phyloP scores from a whole-genome alignment of 164 flowering plant genomes.

The Protea cynaroides region DNA sequence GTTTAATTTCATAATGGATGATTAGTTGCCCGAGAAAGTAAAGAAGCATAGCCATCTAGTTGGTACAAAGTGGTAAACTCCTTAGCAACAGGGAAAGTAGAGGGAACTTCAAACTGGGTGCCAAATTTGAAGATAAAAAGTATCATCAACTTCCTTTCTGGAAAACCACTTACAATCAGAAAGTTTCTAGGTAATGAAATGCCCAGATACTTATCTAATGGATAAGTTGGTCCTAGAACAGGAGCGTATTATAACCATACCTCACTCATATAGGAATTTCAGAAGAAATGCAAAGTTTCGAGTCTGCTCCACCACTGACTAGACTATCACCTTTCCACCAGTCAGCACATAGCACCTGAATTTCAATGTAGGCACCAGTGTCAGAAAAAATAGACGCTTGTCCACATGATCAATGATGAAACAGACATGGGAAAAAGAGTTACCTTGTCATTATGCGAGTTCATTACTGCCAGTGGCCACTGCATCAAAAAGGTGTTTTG shows the following conservation, averaged over 20 bases:
- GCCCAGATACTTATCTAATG: too few species aligned
- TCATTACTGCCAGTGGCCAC: conserved; percentile 80
- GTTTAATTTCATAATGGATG: too few species aligned
- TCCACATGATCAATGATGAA: neutral
- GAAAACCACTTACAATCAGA: too few species aligned
- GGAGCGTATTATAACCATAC: conserved; percentile 4
- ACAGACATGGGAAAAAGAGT: neutral
- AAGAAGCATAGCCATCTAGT: too few species aligned
- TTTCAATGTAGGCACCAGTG: conserved; percentile 3
- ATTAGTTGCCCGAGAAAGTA: too few species aligned
- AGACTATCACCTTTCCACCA: conserved; percentile 93
- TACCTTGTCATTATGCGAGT: conserved; percentile 87
- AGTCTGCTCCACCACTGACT: conserved; percentile 85
- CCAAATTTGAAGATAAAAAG: too few species aligned
- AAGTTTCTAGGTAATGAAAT: too few species aligned
- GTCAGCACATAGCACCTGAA: conserved; percentile 83
- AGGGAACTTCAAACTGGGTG: too few species aligned
- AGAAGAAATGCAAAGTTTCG: conserved; percentile 73
- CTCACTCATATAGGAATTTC: conserved; percentile 42
- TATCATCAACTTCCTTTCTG: too few species aligned
- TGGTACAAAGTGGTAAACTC: too few species aligned
- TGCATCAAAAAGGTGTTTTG: conserved; percentile 31
- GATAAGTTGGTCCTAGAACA: too few species aligned
- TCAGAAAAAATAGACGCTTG: neutral
- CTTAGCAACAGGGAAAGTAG: too few species aligned